Base-by-base conservation (phyloP, 768 basidiomycete genomes). In the Pleurotus ostreatus region DNA sequence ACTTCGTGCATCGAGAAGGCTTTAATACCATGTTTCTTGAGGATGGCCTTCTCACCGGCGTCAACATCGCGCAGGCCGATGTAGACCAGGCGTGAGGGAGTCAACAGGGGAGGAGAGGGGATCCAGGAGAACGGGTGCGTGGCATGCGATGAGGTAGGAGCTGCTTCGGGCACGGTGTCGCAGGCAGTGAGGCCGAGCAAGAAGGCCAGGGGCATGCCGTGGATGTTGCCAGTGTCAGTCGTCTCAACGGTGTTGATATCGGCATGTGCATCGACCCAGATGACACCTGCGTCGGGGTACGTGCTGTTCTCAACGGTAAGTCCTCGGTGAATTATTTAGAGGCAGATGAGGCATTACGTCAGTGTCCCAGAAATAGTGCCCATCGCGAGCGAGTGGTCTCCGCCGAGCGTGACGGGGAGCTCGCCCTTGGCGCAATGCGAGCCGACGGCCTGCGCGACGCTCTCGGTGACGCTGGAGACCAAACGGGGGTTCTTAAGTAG, bases 151-250 rank as follows among this genome's bases (percentile, higher is more conserved):
- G 53, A 12, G 39, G 53, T n/a, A 18, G 74, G 77, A 15, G 72
- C 15, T 15, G 52, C 12, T 16, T 37, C 39, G n/a, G 34, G 16
- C 20, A 74, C 77, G 15, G 76, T 63, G 9, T 79, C 66, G 55
- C 71, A 59, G 57, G 63, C 65, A 23, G 74, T 88, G 68, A 71
- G 81, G 69, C 70, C 92, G 68, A 81, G 71, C 49, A 99, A 83
- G 82, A 98, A 98, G 4, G 97, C 92, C 44, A 98, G 82, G 18
- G 97, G 97, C 88, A 97, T 98, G 59, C 97, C 97, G 72, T 99
- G 97, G 46, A 99, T 87, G 71, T 98, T 98, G 82, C 88, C 88
- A 62, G 88, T 85, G 43, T 74, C 86, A 16, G 94, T 94, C 13
- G 90, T 84, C 55, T 88, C 83, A 9, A 80, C 73, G 5, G 95